phyloP scores from a whole-genome alignment of 352 stramenopile genomes.

The Pythium myriotylum region DNA sequence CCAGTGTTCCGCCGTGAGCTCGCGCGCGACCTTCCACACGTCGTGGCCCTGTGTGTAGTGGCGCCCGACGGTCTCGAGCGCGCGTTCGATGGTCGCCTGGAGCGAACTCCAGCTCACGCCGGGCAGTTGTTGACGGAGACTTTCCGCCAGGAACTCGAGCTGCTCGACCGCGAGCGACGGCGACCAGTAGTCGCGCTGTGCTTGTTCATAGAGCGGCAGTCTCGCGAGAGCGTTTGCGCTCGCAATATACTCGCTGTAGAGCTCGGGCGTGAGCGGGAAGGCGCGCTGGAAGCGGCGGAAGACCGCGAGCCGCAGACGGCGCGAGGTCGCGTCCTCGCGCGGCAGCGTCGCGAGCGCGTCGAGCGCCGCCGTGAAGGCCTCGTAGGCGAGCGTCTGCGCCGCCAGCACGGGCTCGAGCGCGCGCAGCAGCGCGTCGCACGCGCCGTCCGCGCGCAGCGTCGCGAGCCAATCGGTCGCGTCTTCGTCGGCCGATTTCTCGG shows the following conservation, averaged over 20 bases:
- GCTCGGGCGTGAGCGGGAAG: conserved; percentile 58
- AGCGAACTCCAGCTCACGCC: conserved; percentile 21
- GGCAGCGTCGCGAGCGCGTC: conserved; percentile 26
- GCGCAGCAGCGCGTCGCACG: conserved; percentile 9
- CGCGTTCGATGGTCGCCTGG: conserved; percentile 30
- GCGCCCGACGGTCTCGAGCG: conserved; percentile 39
- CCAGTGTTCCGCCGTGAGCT: conserved; percentile 39
- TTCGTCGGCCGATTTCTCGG: conserved; percentile 25
- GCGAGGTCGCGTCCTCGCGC: conserved; percentile 20
- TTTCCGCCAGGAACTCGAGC: conserved; percentile 40
- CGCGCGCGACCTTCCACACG: conserved; percentile 58
- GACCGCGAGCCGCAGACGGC: conserved; percentile 33
- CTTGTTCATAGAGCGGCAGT: conserved; percentile 43
- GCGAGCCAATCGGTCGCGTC: conserved; percentile 20
- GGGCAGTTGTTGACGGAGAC: conserved; percentile 4
- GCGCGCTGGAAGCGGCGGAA: conserved; percentile 50
- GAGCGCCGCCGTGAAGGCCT: conserved; percentile 28
- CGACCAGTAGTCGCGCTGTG: conserved; percentile 57
- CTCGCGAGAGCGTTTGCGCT: conserved; percentile 29
- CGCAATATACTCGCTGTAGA: conserved; percentile 60
- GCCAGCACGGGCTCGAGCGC: conserved; percentile 18
- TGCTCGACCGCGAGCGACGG: conserved; percentile 47
- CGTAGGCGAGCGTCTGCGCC: conserved; percentile 19
- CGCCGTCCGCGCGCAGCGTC: conserved; percentile 1
- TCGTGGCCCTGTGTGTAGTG: conserved; percentile 68